Evolutionary conservation across 192 early-diverging fungal species (phyloP).

Genomic region (Chytriomyces hyalinus): DNA sequence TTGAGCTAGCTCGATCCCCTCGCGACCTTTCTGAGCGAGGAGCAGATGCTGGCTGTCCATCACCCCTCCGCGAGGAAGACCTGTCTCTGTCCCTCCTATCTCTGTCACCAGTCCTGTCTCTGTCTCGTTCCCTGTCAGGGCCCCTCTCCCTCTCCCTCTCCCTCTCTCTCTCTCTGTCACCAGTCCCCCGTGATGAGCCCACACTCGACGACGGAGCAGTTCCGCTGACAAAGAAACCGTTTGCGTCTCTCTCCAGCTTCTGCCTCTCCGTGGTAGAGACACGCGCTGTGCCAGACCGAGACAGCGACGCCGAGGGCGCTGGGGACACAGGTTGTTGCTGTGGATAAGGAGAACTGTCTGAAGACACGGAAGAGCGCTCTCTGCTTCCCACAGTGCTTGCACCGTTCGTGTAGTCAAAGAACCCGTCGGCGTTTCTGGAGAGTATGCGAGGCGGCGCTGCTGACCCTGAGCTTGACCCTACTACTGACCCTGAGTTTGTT

Average conservation of each 20-base stretch:
- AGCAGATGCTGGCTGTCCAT: neutral
- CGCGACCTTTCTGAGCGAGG: neutral
- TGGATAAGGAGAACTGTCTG: no score
- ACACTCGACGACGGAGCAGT: neutral
- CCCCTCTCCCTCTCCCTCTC: slow-evolving; percentile 1
- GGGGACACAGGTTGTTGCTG: neutral
- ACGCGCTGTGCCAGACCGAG: neutral
- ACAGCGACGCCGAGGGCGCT: neutral
- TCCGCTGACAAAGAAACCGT: slow-evolving; percentile 21
- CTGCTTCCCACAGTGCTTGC: neutral
- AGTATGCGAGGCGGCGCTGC: slow-evolving; percentile 25
- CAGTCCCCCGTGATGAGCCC: neutral
- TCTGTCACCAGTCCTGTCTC: neutral
- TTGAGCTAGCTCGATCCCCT: neutral
- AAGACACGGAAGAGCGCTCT: neutral
- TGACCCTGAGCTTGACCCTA: neutral
- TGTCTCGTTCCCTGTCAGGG: slow-evolving; percentile 22
- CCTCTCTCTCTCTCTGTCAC: slow-evolving; percentile 31
- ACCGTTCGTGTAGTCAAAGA: slow-evolving; percentile 15
- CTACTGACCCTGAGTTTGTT: no score
- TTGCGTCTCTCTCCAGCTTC: slow-evolving; percentile 7
- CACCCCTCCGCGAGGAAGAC: neutral
- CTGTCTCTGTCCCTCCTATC: neutral
- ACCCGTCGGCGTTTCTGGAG: slow-evolving; percentile 30
- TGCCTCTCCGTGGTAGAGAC: neutral